Base-by-base conservation (phyloP, 2,329 filamentous ascomycete genomes). In the Fusarium falciforme region DNA sequence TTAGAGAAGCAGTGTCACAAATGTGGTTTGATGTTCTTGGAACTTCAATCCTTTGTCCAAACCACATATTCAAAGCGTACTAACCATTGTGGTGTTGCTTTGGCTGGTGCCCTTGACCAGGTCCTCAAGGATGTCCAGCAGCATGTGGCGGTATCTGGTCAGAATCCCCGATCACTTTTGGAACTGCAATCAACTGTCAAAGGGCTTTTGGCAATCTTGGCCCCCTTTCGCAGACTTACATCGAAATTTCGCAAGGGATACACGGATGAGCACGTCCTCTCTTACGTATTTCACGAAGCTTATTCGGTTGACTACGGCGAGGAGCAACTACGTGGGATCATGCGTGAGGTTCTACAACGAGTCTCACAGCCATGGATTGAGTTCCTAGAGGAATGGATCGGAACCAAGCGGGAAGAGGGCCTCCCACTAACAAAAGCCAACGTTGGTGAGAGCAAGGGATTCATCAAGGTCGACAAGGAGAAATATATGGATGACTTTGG, bases 371-470 rank as follows among this genome's bases (percentile, higher is more conserved):
- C 93, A 1, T 95, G 92, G 89, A 83, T 93, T 10, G 87, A 91
- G 61, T 88, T 92, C 61, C 85, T 93, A 9, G 89, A 92, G 73
- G 90, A 92, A 77, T 96, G 94, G 93, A 90, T 95, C 68, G 94
- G 94, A 0, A 87, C 94, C 12, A 87, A 85, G 68, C 83, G 85
- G 4, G 91, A 93, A 73, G 83, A 87, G 38, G 88, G 89, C 1
- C 82, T 89, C 12, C 86, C 87, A 0, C 76, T 91, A 33, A 85
- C 86, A 6, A 91, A 87, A 77, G 79, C 85, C 61, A 79, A 79
- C 38, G 54, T 83, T 4, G 84, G 85, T 20, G 79, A 82, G 40
- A 85, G 81, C 65, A 90, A 88, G 74, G 86, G 88, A 27, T 93
- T 94, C 75, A 86, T 93, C 71, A 89, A 87, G 62, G 84, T 91